phyloP scores from a whole-genome alignment of 148 eudicot genomes.

The Rhododendron mucronatum region DNA sequence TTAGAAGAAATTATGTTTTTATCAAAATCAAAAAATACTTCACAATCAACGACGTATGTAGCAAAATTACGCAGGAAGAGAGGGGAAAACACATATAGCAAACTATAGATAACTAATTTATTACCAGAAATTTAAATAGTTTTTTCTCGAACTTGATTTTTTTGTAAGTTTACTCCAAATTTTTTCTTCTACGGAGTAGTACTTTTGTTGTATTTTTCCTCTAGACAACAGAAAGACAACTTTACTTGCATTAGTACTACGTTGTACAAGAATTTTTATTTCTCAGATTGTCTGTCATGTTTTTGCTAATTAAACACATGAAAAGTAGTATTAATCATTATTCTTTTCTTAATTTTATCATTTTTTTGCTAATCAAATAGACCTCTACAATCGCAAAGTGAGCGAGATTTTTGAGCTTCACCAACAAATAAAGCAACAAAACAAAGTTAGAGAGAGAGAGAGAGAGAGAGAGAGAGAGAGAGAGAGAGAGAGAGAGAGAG shows the following conservation, averaged over 20 bases:
- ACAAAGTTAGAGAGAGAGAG: neutral
- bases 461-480: neutral
- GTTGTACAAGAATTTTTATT: neutral
- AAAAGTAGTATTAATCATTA: neutral
- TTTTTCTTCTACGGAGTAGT: too few species aligned
- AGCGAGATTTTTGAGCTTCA: neutral
- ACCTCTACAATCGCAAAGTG: neutral
- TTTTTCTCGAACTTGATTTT: too few species aligned
- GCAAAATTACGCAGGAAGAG: too few species aligned
- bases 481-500: constrained; percentile 5
- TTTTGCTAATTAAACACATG: neutral
- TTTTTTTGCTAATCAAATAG: neutral
- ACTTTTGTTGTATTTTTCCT: too few species aligned
- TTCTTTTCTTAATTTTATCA: neutral
- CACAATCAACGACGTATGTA: too few species aligned
- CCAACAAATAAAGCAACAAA: neutral
- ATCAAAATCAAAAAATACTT: too few species aligned
- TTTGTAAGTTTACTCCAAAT: too few species aligned
- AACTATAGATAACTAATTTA: too few species aligned
- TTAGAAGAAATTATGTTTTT: too few species aligned
- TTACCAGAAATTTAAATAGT: too few species aligned
- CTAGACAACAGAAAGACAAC: neutral
- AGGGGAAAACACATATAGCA: too few species aligned
- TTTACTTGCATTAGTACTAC: neutral
- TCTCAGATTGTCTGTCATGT: neutral